These are phyloP conservation scores for Dioszegia crocea DNA, from an alignment of 768 basidiomycete genomes.

Conservation along the genomic window DNA sequence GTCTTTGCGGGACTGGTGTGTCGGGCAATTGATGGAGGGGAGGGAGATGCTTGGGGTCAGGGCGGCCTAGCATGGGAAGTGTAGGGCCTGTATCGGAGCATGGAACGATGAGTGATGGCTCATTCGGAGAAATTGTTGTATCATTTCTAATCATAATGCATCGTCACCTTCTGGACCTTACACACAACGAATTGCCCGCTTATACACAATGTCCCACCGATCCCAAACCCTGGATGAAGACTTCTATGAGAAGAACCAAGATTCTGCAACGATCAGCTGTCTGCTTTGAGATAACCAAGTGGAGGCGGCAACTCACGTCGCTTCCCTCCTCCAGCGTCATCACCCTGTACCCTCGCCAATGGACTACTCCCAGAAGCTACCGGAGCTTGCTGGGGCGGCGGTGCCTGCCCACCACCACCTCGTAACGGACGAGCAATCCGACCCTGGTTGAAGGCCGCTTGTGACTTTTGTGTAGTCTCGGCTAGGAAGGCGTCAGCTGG, in stretches of 20 bases:
- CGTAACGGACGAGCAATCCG: constrained; percentile 94
- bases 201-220: background rate
- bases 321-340: constrained; percentile 29
- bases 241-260: constrained; percentile 26
- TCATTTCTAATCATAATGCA: no score
- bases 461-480: constrained; percentile 31
- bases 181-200: no score
- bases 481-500: background rate
- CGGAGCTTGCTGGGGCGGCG: constrained; percentile 17
- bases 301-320: constrained; percentile 30
- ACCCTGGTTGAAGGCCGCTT: constrained; percentile 70
- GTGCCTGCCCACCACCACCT: constrained; percentile 59
- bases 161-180: no score
- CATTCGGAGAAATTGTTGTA: no score
- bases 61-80: constrained; percentile 39
- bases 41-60: constrained; percentile 25
- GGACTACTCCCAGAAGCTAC: constrained; percentile 30
- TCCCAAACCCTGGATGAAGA: background rate
- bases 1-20: constrained; percentile 33
- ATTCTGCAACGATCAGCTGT: constrained; percentile 18
- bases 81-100: background rate
- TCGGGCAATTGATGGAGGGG: constrained; percentile 29
- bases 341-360: constrained; percentile 36
- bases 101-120: no score
- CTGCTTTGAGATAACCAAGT: background rate